Evolutionary conservation across 306 rosid genomes (phyloP).

Genomic region (Cicer pinnatifidum): DNA sequence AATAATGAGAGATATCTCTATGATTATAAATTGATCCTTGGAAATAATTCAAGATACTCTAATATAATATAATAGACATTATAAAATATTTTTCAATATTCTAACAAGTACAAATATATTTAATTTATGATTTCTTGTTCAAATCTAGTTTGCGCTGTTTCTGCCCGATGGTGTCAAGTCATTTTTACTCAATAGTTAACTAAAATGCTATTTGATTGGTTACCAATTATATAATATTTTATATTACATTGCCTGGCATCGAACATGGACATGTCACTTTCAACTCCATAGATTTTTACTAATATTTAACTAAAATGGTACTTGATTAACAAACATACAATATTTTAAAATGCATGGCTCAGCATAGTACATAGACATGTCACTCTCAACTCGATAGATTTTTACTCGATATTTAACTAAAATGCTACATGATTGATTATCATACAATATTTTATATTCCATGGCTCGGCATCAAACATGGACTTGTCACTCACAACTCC

Average conservation of each 20-base stretch:
- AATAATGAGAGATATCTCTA: too few relatives aligned
- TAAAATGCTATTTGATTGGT: conserved; percentile 1
- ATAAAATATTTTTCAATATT: too few relatives aligned
- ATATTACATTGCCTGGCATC: not conserved
- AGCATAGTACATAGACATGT: not conserved
- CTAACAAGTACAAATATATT: not conserved
- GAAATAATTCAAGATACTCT: too few relatives aligned
- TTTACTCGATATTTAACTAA: not conserved
- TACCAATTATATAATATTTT: not conserved
- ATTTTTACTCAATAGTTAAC: not conserved
- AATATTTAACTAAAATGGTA: not conserved
- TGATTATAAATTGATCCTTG: too few relatives aligned
- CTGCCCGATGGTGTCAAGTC: not conserved
- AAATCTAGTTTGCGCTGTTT: conserved; percentile 6
- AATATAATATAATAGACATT: too few relatives aligned
- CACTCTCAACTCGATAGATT: not conserved
- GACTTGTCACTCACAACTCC: not conserved
- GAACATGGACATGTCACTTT: not conserved
- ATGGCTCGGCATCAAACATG: not conserved
- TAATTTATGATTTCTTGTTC: not conserved
- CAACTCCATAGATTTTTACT: not conserved
- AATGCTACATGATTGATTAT: not conserved
- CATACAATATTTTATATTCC: not conserved
- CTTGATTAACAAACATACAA: not conserved
- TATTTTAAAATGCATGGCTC: not conserved